phyloP scores from a whole-genome alignment of 176 grass and related monocot species.

The bread wheat (Triticum aestivum) region IWGSC_CS_RefSeq_v2.1 NC_057812.1:208426098-208426597 shows the following conservation, averaged over 20 bases:
- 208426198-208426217: not conserved
- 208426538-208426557: not conserved
- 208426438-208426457: not conserved
- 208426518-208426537: slow-evolving; percentile 34
- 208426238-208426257: slow-evolving; percentile 1
- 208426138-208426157: not conserved
- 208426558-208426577: slow-evolving; percentile 1
- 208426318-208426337: slow-evolving; percentile 51
- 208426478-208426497: slow-evolving; percentile 42
- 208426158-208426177: not conserved
- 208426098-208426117: not conserved
- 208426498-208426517: slow-evolving; percentile 42
- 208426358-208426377: not conserved
- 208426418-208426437: not conserved
- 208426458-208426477: slow-evolving; percentile 4
- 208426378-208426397: not conserved
- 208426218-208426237: slow-evolving; percentile 3
- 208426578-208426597: not conserved
- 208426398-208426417: not conserved
- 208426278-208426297: slow-evolving; percentile 24
- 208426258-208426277: not conserved
- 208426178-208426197: not conserved
- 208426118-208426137: not conserved
- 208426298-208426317: slow-evolving; percentile 46
- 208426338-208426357: slow-evolving; percentile 68